These are phyloP conservation scores for Penicillium sp. DNA, from an alignment of 2,329 filamentous ascomycete species.

Conservation along the genomic window DNA sequence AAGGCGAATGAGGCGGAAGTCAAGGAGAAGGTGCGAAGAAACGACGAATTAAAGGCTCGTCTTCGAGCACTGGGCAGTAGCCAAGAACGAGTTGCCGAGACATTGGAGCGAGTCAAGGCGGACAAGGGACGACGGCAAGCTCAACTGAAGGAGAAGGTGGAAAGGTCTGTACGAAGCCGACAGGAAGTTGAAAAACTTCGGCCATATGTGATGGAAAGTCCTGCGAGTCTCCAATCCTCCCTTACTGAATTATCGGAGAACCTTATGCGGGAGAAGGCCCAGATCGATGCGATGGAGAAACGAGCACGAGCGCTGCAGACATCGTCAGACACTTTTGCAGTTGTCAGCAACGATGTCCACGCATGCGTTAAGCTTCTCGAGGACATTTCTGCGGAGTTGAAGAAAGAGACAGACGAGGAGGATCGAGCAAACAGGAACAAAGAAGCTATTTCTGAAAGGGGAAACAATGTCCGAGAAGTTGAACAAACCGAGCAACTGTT, in stretches of 20 bases:
- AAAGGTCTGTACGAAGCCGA: constrained; percentile 66
- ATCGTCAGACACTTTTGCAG: constrained; percentile 83
- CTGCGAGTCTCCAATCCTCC: constrained; percentile 78
- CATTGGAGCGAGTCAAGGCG: constrained; percentile 79
- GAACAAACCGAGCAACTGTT: constrained; percentile 85
- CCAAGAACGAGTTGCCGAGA: constrained; percentile 81
- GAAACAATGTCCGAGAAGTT: constrained; percentile 88
- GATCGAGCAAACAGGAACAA: constrained; percentile 78
- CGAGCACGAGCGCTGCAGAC: constrained; percentile 89
- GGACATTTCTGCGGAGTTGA: constrained; percentile 81
- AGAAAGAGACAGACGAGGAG: constrained; percentile 90
- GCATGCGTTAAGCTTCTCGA: constrained; percentile 88
- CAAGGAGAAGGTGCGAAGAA: constrained; percentile 81
- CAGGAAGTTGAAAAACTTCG: constrained; percentile 88
- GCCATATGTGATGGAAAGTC: constrained; percentile 90
- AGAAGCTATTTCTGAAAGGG: constrained; percentile 84
- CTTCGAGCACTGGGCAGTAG: constrained; percentile 79
- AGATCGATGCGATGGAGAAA: constrained; percentile 86
- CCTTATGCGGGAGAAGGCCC: constrained; percentile 75
- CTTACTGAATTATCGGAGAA: constrained; percentile 81
- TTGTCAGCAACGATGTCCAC: constrained; percentile 83
- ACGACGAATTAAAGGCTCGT: constrained; percentile 83
- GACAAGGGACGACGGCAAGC: constrained; percentile 78
- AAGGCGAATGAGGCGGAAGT: constrained; percentile 81
- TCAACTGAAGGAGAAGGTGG: constrained; percentile 55